Base-by-base conservation (phyloP, 2,329 filamentous ascomycete species). In the Neocatenulostroma microsporum region DNA sequence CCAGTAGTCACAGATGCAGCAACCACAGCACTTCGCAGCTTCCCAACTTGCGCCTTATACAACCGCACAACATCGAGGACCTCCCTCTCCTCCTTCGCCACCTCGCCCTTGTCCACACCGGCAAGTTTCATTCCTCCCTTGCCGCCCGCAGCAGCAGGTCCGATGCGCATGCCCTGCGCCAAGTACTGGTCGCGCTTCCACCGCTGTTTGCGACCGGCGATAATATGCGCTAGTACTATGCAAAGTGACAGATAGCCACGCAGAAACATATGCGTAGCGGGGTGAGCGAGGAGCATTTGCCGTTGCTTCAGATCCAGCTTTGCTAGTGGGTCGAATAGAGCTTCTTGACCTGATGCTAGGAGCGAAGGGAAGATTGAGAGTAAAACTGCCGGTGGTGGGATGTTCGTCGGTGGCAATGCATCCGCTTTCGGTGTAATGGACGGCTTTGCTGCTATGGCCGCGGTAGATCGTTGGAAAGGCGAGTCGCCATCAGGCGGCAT, bases 121-220 rank as follows among this genome's bases (percentile, higher is more conserved):
- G 82, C 76, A 14, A 96, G 74, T 62, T 95, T 96, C 89, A 96
- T 95, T 3, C 89, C 77, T n/a, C 72, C 80, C 34, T 64, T 60
- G 50, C 84, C 85, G 36, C 78, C 75, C 2, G 80, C 74, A 12
- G 78, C 77, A 1, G 85, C 84, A 14, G 75, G 75, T 0, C 78
- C 77, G 43, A 96, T 94, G 39, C 82, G 79, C 84, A 94, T 94
- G 54, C 81, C 80, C 60, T 94, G 86, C 2, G 84, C 76, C 10
- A 96, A 68, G 44, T 86, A 78, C 44, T 77, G 81, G 61, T 96
- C 89, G 36, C 89, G 76, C 57, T 94, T 89, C 89, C 89, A 96
- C 39, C 89, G 81, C 34, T 83, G 67, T 53, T 84, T 87, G 40
- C 89, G 80, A 9, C 32, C 89, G 2, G 84, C 83, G 39, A 95